A percentile compares a stretch with the other conserved stretches of the same genome.
Evolutionary conservation across 352 stramenopile genomes (phyloP).

Genomic region (Globisporangium acanthophoron): DNA sequence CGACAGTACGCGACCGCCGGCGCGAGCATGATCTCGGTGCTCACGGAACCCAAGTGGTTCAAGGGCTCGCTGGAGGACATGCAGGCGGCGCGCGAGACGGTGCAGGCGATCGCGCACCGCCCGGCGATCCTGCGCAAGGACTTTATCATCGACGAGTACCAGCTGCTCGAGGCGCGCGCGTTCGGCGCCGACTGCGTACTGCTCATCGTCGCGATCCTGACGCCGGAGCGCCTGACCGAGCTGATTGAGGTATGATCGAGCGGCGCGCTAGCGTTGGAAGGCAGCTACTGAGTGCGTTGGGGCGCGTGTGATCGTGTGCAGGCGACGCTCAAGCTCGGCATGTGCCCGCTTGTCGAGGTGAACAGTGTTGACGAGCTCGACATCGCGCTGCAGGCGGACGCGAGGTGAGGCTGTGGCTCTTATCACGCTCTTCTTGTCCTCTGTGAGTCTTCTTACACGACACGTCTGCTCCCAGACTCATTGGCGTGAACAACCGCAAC

Average conservation of each 20-base stretch:
- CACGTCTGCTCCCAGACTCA: slow-evolving; percentile 49
- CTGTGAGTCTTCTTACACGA: not conserved
- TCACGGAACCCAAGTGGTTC: slow-evolving; percentile 98
- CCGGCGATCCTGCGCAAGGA: slow-evolving; percentile 89
- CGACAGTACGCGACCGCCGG: slow-evolving; percentile 88
- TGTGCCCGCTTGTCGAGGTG: slow-evolving; percentile 98
- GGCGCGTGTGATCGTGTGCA: slow-evolving; percentile 11
- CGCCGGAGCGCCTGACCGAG: slow-evolving; percentile 40
- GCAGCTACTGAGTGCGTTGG: not conserved
- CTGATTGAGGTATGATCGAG: slow-evolving; percentile 43
- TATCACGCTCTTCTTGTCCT: not conserved
- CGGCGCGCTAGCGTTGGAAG: not conserved
- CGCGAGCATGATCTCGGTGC: slow-evolving; percentile 95
- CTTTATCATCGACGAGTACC: slow-evolving; percentile 95
- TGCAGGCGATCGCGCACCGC: slow-evolving; percentile 36
- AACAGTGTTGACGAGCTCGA: slow-evolving; percentile 94
- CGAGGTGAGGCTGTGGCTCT: slow-evolving; percentile 28
- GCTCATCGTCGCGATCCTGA: slow-evolving; percentile 94
- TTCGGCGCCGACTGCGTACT: slow-evolving; percentile 96
- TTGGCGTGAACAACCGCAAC: slow-evolving; percentile 99
- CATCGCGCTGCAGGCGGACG: slow-evolving; percentile 88
- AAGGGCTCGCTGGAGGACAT: slow-evolving; percentile 92
- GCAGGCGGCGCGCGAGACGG: slow-evolving; percentile 40
- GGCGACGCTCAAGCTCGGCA: slow-evolving; percentile 87
- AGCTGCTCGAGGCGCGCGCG: slow-evolving; percentile 92